Percentiles rank a stretch among this genome's conserved stretches.
These are phyloP conservation scores for Entomortierella beljakovae DNA, from an alignment of 192 early-diverging fungal species.

Conservation along the genomic window DNA sequence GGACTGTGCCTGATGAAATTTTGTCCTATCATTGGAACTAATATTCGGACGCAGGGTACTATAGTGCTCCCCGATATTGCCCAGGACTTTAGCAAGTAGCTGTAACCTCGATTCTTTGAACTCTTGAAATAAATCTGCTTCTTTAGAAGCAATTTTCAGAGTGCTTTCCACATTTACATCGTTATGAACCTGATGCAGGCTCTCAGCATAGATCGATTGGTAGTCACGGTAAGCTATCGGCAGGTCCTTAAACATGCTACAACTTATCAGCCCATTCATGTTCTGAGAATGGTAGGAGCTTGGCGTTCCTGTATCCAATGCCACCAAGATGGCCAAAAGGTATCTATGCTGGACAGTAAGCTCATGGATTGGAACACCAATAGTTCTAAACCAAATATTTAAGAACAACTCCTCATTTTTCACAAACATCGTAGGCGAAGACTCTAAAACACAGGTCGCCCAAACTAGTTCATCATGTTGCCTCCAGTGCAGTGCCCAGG, in stretches of 20 bases:
- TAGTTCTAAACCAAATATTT: conserved; percentile 27
- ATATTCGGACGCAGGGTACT: neutral
- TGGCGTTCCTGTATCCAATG: neutral
- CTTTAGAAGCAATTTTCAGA: neutral
- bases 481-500: conserved; percentile 14
- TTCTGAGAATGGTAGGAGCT: neutral
- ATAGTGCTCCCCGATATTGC: conserved; percentile 46
- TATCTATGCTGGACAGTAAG: conserved; percentile 32
- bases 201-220: neutral
- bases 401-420: conserved; percentile 31
- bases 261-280: neutral
- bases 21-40: neutral
- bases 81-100: conserved; percentile 16
- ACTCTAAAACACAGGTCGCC: conserved; percentile 21
- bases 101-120: conserved; percentile 28
- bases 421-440: conserved; percentile 2
- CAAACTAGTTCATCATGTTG: conserved; percentile 26
- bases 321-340: conserved; percentile 3
- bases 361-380: conserved; percentile 25
- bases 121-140: conserved; percentile 7
- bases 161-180: neutral
- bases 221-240: conserved; percentile 16
- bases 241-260: conserved; percentile 15
- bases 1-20: conserved; percentile 1
- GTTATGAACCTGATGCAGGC: neutral